Percentiles rank a stretch among this genome's conserved stretches.
Evolutionary conservation across 768 basidiomycete genomes (phyloP).

Genomic region (Termitomyces eurrhizus): DNA sequence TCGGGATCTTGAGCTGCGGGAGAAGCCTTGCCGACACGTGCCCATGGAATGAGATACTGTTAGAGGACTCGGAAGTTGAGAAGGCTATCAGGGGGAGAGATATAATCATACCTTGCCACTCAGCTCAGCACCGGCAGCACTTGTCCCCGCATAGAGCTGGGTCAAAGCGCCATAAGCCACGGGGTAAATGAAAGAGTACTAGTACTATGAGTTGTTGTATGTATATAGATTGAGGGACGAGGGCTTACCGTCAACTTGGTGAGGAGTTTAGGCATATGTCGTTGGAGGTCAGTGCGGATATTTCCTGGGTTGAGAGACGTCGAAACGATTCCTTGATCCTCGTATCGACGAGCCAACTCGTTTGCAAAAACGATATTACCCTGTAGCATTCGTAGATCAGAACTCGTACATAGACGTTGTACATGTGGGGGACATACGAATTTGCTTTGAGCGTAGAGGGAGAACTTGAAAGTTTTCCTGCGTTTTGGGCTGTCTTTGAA

Average conservation of each 20-base stretch:
- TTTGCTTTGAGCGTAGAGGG: constrained; percentile 32
- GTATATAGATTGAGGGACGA: neutral
- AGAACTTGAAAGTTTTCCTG: constrained; percentile 10
- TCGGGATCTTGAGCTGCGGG: constrained; percentile 23
- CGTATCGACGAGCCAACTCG: constrained; percentile 38
- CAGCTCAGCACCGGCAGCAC: constrained; percentile 31
- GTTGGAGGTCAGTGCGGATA: constrained; percentile 29
- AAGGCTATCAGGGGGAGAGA: neutral
- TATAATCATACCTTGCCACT: constrained; percentile 39
- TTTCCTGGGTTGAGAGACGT: constrained; percentile 44
- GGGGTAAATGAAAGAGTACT: constrained; percentile 19
- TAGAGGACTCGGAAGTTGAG: neutral
- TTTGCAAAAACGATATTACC: constrained; percentile 36
- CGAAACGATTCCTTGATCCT: constrained; percentile 37
- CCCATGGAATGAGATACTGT: constrained; percentile 42
- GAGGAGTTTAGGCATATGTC: constrained; percentile 17
- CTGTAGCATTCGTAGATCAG: constrained; percentile 17
- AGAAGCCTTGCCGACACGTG: constrained; percentile 25
- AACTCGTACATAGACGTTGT: neutral
- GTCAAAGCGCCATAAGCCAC: constrained; percentile 41
- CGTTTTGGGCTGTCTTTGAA: constrained; percentile 38
- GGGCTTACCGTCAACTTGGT: constrained; percentile 14
- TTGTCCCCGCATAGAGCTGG: constrained; percentile 47
- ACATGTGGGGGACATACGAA: constrained; percentile 18
- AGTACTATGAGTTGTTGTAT: neutral